Evolutionary conservation across 169 alveolate genomes (phyloP).

Genomic region (Plasmodium cynomolgi): DNA sequence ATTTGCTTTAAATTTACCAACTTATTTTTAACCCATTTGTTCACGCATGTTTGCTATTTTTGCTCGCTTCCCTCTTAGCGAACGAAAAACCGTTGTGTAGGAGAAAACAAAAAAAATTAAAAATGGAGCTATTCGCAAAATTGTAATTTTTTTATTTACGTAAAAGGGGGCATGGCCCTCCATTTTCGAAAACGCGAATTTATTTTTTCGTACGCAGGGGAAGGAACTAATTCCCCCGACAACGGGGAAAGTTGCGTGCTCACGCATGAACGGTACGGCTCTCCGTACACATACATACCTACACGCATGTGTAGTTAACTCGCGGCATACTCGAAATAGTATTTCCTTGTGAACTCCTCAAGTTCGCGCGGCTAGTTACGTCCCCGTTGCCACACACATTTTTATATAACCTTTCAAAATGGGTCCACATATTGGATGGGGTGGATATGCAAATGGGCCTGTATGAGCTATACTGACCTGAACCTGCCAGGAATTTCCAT

Average conservation of each 20-base stretch:
- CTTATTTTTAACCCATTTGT: not conserved
- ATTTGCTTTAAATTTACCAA: not conserved
- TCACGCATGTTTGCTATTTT: not conserved
- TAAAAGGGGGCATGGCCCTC: not conserved
- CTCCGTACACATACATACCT: not conserved
- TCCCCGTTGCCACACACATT: not conserved
- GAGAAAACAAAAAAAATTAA: not conserved
- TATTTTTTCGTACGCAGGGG: not conserved
- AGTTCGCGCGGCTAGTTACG: not conserved
- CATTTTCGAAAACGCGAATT: not conserved
- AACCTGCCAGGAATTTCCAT: not conserved
- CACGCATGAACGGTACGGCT: not conserved
- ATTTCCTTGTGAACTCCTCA: not conserved
- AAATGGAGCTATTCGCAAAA: not conserved
- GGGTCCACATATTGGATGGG: not conserved
- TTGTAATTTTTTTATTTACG: not conserved
- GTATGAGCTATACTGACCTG: not conserved
- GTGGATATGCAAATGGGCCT: not conserved
- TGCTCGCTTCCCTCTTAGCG: not conserved
- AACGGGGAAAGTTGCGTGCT: not conserved
- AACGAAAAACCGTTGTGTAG: not conserved
- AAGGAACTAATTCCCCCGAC: not conserved
- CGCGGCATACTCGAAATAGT: not conserved
- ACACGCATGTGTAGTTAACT: not conserved
- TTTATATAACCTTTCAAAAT: not conserved